A percentile compares a stretch with the other conserved stretches of the same genome.
phyloP scores from a whole-genome alignment of 2,329 filamentous ascomycete species.

The Coniella lustricola region DNA sequence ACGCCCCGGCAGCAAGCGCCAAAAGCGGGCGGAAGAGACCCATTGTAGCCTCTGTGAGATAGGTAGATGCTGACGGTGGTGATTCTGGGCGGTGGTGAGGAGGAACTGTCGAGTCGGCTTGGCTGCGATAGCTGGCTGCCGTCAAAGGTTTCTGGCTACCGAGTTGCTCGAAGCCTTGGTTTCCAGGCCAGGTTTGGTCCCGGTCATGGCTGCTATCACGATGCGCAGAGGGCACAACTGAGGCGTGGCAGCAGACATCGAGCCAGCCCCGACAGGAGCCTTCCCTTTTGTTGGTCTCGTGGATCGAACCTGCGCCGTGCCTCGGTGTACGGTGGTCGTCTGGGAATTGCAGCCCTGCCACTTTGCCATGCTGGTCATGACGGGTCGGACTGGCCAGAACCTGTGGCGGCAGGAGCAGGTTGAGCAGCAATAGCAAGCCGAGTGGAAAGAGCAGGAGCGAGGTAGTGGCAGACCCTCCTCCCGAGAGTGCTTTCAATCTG shows the following conservation, averaged over 20 bases:
- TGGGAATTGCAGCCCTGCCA: too few species aligned
- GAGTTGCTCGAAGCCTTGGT: too few species aligned
- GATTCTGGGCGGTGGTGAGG: too few species aligned
- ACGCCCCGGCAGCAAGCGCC: conserved; percentile 3
- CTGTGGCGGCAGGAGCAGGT: not conserved
- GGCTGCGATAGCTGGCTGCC: too few species aligned
- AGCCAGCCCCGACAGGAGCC: not conserved
- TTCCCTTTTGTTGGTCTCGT: too few species aligned
- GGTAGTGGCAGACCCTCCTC: not conserved
- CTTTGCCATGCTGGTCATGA: not conserved
- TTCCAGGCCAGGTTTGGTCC: not conserved
- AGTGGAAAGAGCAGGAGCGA: not conserved
- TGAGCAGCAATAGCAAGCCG: not conserved
- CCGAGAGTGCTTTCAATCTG: not conserved
- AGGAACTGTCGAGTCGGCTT: too few species aligned
- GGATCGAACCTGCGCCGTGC: too few species aligned
- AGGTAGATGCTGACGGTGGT: not conserved
- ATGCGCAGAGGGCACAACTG: not conserved
- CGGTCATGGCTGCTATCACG: not conserved
- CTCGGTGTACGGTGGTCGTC: too few species aligned
- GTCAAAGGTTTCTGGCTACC: too few species aligned
- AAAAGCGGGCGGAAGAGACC: not conserved
- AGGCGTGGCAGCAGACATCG: not conserved
- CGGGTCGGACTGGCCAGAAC: not conserved
- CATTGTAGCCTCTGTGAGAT: conserved; percentile 1